Evolutionary conservation across 306 rosid genomes (phyloP).

Genomic region (Malus sylvestris): DNA sequence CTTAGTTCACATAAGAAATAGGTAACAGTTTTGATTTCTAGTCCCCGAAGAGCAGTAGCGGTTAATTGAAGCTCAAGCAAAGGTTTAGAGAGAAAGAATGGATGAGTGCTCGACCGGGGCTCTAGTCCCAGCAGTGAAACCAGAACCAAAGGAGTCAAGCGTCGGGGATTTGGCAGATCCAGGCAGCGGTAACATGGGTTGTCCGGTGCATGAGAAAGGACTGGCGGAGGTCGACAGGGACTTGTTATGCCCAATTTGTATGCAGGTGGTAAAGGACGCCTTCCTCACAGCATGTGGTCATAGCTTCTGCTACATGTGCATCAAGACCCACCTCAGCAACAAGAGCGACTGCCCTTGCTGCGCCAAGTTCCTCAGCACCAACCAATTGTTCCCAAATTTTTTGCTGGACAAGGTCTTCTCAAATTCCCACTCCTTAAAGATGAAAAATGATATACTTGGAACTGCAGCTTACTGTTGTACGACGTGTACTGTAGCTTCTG

Average conservation of each 20-base stretch:
- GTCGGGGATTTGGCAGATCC: slow-evolving; percentile 1
- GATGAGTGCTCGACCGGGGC: slow-evolving; percentile 38
- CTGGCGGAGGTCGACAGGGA: slow-evolving; percentile 64
- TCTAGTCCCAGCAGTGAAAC: slow-evolving; percentile 30
- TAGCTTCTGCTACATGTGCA: slow-evolving; percentile 97
- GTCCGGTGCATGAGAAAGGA: slow-evolving; percentile 1
- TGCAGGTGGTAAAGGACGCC: slow-evolving; percentile 85
- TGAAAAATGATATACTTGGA: slow-evolving; percentile 30
- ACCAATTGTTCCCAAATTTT: slow-evolving; percentile 70
- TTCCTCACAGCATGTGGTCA: slow-evolving; percentile 90
- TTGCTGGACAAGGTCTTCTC: slow-evolving; percentile 70
- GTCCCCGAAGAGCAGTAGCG: not conserved
- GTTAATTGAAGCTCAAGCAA: not conserved
- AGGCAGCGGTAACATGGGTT: not conserved
- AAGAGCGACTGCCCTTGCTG: slow-evolving; percentile 99
- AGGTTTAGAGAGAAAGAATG: slow-evolving; percentile 8
- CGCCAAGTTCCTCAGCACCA: slow-evolving; percentile 64
- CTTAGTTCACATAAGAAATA: not conserved
- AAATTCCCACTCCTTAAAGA: not conserved
- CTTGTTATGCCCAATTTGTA: slow-evolving; percentile 90
- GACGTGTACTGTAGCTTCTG: slow-evolving; percentile 62
- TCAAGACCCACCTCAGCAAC: slow-evolving; percentile 82
- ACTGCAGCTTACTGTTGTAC: slow-evolving; percentile 69
- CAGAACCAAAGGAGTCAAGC: slow-evolving; percentile 7
- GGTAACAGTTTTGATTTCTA: not conserved